Evolutionary conservation across 805 yeast species (phyloP).

Genomic region (Spathaspora sp.): DNA sequence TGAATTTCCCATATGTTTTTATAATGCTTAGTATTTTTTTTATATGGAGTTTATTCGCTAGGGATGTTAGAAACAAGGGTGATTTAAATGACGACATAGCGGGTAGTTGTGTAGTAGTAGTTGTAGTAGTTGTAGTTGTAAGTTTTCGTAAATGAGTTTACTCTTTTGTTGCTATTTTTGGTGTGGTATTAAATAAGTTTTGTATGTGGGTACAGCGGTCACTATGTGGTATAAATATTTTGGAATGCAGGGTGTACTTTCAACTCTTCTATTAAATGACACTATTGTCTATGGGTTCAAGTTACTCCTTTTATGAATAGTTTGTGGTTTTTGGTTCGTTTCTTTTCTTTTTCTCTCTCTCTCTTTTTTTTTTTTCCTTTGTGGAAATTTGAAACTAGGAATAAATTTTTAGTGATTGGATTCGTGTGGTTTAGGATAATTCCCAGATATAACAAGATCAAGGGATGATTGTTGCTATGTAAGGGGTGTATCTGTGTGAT

Average conservation of each 20-base stretch:
- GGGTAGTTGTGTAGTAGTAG: background rate
- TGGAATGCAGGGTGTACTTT: too few species aligned
- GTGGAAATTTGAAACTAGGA: background rate
- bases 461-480: too few species aligned
- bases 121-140: too few species aligned
- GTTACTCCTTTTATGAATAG: too few species aligned
- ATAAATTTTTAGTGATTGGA: background rate
- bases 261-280: too few species aligned
- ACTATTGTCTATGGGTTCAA: too few species aligned
- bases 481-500: too few species aligned
- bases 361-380: background rate
- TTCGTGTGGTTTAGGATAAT: background rate
- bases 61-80: background rate
- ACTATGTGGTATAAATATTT: too few species aligned
- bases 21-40: conserved; percentile 9
- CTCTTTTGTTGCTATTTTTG: background rate
- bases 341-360: background rate
- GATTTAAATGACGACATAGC: background rate
- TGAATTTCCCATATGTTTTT: conserved; percentile 55
- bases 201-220: too few species aligned
- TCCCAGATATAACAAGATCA: background rate
- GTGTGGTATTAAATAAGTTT: background rate
- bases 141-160: too few species aligned
- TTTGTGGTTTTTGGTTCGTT: background rate
- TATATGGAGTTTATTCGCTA: background rate